These are phyloP conservation scores for Pythium apleroticum DNA, from an alignment of 352 stramenopile species.

Conservation along the genomic window DNA sequence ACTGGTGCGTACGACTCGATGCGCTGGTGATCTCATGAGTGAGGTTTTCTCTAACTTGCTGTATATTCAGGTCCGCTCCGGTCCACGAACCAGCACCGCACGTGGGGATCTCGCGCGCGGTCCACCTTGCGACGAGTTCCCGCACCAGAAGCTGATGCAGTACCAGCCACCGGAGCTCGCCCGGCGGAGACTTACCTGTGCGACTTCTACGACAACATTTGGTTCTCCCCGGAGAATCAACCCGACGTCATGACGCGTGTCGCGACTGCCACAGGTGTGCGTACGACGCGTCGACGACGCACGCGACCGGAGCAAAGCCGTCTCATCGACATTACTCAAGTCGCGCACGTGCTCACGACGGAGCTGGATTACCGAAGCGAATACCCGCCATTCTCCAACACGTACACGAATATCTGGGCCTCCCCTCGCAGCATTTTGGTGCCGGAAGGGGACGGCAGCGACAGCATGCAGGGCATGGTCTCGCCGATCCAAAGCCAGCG, in stretches of 20 bases:
- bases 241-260: slow-evolving; percentile 20
- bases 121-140: background rate
- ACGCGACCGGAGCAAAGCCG: slow-evolving; percentile 15
- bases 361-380: slow-evolving; percentile 67
- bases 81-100: slow-evolving; percentile 14
- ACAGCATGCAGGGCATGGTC: slow-evolving; percentile 18
- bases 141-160: background rate
- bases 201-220: slow-evolving; percentile 40
- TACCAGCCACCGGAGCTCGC: slow-evolving; percentile 1
- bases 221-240: slow-evolving; percentile 20
- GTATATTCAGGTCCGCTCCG: slow-evolving; percentile 17
- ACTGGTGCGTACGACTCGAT: slow-evolving; percentile 13
- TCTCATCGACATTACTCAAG: slow-evolving; percentile 59
- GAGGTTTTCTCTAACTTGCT: background rate
- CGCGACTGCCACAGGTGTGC: slow-evolving; percentile 25
- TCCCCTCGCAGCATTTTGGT: slow-evolving; percentile 17
- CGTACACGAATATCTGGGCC: slow-evolving; percentile 62
- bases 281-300: slow-evolving; percentile 22
- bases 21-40: background rate
- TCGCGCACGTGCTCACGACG: slow-evolving; percentile 71
- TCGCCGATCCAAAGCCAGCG: slow-evolving; percentile 31
- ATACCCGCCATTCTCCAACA: slow-evolving; percentile 36
- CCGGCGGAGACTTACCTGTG: slow-evolving; percentile 23
- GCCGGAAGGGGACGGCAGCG: slow-evolving; percentile 29
- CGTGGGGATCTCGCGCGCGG: background rate